Conservation (phyloP, 139 green algal species). For the Pycnococcus provasolii region DNA sequence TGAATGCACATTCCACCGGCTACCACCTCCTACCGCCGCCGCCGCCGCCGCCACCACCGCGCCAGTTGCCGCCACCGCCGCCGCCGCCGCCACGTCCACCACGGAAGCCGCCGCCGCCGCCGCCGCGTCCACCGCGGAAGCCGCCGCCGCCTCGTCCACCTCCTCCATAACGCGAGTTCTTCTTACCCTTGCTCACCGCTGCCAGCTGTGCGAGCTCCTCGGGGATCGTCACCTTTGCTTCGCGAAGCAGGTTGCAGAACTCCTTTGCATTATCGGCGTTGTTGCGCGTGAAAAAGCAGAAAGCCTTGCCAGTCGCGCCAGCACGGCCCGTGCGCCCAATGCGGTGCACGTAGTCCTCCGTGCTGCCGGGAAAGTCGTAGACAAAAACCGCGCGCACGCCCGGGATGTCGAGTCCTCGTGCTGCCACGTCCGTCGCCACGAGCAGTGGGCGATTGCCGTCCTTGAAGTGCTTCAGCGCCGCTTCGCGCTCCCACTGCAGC, state of each 20-base stretch:
- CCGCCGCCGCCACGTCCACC: conserved; percentile 1
- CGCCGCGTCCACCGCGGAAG: conserved; percentile 12
- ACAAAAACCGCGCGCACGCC: conserved; percentile 33
- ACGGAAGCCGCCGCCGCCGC: conserved; percentile 2
- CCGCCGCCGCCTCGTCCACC: conserved; percentile 16
- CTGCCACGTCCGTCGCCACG: conserved; percentile 20
- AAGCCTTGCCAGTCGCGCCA: conserved; percentile 66
- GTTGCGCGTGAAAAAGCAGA: conserved; percentile 72
- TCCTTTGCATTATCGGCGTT: conserved; percentile 55
- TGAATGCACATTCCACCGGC: no score
- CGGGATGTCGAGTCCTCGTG: conserved; percentile 45
- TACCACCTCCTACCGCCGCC: conserved; percentile 6
- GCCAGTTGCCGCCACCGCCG: conserved; percentile 12
- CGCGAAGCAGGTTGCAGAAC: conserved; percentile 37
- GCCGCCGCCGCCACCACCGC: conserved; percentile 10
- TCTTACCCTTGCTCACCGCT: not conserved
- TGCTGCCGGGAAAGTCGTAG: conserved; percentile 71
- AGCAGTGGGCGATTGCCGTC: conserved; percentile 3
- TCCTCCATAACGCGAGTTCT: conserved; percentile 1
- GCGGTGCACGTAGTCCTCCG: conserved; percentile 86
- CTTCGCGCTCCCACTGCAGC: conserved; percentile 10
- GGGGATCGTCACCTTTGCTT: conserved; percentile 20
- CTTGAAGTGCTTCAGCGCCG: conserved; percentile 7
- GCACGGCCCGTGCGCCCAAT: conserved; percentile 82
- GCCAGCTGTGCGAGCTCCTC: conserved; percentile 13